Evolutionary conservation across 1,284 basidiomycete genomes (phyloP).

Genomic region (Pisolithus thermaeus): DNA sequence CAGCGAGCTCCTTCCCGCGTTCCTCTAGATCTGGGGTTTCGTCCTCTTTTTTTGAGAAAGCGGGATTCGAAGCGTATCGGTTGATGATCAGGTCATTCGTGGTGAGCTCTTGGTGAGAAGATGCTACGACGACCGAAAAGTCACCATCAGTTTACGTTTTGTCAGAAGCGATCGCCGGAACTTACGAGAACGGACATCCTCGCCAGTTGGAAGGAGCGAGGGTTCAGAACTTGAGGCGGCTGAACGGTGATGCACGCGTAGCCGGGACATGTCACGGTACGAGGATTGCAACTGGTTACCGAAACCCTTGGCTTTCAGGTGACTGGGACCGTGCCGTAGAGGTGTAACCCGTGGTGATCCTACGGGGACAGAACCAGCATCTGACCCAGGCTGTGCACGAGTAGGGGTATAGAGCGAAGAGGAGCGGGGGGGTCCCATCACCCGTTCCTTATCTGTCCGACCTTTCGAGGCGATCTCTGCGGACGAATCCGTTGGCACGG

Average conservation of each 20-base stretch:
- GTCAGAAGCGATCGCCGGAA: conserved; percentile 7
- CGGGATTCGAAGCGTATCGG: conserved; percentile 40
- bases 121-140: conserved; percentile 20
- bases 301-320: conserved; percentile 34
- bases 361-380: conserved; percentile 24
- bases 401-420: conserved; percentile 48
- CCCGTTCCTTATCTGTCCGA: conserved; percentile 30
- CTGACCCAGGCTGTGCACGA: conserved; percentile 33
- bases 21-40: conserved; percentile 53
- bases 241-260: conserved; percentile 60
- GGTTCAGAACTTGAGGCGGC: conserved; percentile 75
- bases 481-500: conserved; percentile 30
- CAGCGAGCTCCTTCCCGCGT: conserved; percentile 69
- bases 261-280: conserved; percentile 42
- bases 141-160: conserved; percentile 14
- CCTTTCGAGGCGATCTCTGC: conserved; percentile 23
- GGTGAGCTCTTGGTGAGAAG: conserved; percentile 51
- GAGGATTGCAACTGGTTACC: conserved; percentile 32
- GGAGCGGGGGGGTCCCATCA: conserved; percentile 47
- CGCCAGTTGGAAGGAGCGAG: conserved; percentile 53
- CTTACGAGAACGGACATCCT: conserved; percentile 45
- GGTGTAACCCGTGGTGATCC: conserved; percentile 23
- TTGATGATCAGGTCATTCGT: conserved; percentile 39
- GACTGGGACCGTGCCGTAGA: conserved; percentile 36
- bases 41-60: conserved; percentile 40